Conservation (phyloP, 495 filamentous ascomycete genomes). For the Friedmanniomyces endolithicus region DNA sequence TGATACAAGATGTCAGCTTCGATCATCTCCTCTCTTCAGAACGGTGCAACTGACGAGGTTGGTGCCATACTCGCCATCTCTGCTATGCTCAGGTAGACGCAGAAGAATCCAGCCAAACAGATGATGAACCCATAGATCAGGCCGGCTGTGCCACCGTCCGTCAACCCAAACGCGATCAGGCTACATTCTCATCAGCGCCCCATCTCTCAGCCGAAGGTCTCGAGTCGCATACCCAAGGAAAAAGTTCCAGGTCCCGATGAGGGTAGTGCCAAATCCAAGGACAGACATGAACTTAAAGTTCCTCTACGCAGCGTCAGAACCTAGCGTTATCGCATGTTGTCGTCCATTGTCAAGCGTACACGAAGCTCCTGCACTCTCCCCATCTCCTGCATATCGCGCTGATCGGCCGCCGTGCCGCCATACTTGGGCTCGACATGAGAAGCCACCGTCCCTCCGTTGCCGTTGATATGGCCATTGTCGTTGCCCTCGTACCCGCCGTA, state of each 20-base stretch:
- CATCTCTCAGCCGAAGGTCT: too few species aligned
- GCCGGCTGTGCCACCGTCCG: constrained; percentile 11
- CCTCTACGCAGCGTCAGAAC: constrained; percentile 24
- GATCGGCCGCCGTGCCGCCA: background rate
- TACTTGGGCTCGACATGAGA: background rate
- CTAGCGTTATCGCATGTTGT: background rate
- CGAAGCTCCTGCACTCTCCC: background rate
- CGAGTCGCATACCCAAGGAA: constrained; percentile 16
- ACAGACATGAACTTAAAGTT: constrained; percentile 39
- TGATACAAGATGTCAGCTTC: constrained; percentile 12
- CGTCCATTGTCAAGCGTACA: background rate
- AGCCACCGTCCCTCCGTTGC: background rate
- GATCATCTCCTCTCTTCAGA: background rate
- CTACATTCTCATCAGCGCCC: constrained; percentile 6
- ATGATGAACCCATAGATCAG: constrained; percentile 7
- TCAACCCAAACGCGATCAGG: constrained; percentile 19
- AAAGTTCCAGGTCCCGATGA: constrained; percentile 41
- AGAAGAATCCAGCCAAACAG: background rate
- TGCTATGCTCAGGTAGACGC: background rate
- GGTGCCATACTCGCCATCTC: constrained; percentile 17
- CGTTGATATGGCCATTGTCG: too few species aligned
- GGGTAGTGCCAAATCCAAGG: constrained; percentile 38
- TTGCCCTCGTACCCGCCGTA: too few species aligned
- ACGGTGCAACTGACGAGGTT: background rate
- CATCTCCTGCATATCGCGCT: background rate